Percentiles rank a stretch among this genome's conserved stretches.
Evolutionary conservation across 1,139 yeast genomes (phyloP).

Genomic region (Yueomyces sp.): DNA sequence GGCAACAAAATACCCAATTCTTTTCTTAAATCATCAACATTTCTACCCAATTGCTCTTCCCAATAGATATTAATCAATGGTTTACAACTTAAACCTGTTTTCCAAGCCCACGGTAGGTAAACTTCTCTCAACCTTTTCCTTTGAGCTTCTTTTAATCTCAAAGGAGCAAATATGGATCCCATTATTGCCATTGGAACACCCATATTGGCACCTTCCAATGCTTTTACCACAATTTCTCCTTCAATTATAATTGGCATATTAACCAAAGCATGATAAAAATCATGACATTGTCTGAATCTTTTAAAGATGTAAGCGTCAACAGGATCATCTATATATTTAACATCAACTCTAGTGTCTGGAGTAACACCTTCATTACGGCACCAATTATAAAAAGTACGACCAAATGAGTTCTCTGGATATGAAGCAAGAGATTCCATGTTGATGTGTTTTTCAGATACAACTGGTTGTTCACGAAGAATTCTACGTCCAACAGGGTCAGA

Average conservation of each 20-base stretch:
- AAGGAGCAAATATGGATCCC: constrained; percentile 81
- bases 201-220: constrained; percentile 82
- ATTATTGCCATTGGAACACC: constrained; percentile 95
- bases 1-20: constrained; percentile 51
- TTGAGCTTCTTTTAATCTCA: constrained; percentile 46
- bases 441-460: constrained; percentile 64
- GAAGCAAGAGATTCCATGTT: constrained; percentile 47
- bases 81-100: constrained; percentile 59
- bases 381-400: constrained; percentile 71
- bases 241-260: constrained; percentile 86
- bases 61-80: constrained; percentile 84
- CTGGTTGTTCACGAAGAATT: constrained; percentile 66
- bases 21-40: constrained; percentile 58
- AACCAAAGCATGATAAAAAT: constrained; percentile 86
- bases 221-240: constrained; percentile 90
- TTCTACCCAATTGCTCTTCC: constrained; percentile 72
- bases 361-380: constrained; percentile 77
- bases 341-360: constrained; percentile 88
- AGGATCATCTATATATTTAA: constrained; percentile 75
- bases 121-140: constrained; percentile 35
- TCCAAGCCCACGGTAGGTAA: constrained; percentile 84
- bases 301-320: constrained; percentile 87
- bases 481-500: constrained; percentile 63
- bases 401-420: constrained; percentile 64
- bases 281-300: constrained; percentile 92